Evolutionary conservation across 2,329 filamentous ascomycete species (phyloP), one percentile per base, ranked within the genome.

Genomic region (Verticillium klebahnii): DNA sequence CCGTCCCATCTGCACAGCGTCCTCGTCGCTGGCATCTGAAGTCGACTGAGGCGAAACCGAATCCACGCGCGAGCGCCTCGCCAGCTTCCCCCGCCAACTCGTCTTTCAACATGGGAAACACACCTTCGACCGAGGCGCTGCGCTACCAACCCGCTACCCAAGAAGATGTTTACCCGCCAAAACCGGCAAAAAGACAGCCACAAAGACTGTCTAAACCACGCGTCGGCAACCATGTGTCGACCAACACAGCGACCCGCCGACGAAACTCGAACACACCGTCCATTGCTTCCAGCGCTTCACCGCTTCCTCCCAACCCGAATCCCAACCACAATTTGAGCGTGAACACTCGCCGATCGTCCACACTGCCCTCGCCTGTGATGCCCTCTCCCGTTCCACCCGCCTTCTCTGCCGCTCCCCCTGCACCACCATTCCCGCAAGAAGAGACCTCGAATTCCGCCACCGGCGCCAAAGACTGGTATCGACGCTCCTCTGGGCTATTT

Each of bases 191-290:
- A 62, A 74, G 70, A 67, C 62, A 72, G 60, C 72, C 78, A 69
- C 79, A 83, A 65, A 84, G 78, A 73, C 76, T 85, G 63, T 82
- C 79, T 58, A 85, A 85, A 69, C 78, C 80, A 63, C 79, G 75
- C 63, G 77, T 75, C 39, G 74, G 73, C 60, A 78, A 73, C 65
- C 74, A 73, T 72, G 71, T 73, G 60, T 67, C 60, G 23, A 60
- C 70, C 60, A 72, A 45, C 31, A 15, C 31, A 14, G 54, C 54
- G 11, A 32, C 31, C 17, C 58, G 58, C 40, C 40, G 45, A 17
- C 73, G 77, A 67, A 76, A 70, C 70, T 65, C 74, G 60, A 72
- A 69, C 66, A 70, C 69, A 63, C 68, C 69, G 66, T 72, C 66
- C 40, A 58, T 58, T 32, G 60, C 71, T 63, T 74, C 70, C 59